These are phyloP conservation scores for Colletotrichum sp. DNA, from an alignment of 2,329 filamentous ascomycete species.

Conservation along the genomic window DNA sequence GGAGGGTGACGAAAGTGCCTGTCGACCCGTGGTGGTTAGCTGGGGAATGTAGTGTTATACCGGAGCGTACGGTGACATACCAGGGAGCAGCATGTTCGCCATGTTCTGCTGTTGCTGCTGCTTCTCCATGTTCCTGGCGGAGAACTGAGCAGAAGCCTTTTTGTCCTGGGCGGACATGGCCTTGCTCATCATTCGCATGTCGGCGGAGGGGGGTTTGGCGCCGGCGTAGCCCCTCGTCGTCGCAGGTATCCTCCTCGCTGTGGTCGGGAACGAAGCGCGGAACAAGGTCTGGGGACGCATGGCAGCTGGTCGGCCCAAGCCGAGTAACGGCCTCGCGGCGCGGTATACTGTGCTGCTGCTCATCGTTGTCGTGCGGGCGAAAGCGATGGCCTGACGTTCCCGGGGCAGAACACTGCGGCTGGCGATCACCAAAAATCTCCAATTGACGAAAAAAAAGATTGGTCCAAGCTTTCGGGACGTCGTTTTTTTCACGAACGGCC, in stretches of 20 bases:
- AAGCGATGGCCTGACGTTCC: neutral
- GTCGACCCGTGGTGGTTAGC: neutral
- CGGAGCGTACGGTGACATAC: neutral
- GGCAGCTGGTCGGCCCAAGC: neutral
- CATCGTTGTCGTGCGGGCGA: neutral
- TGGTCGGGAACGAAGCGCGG: neutral
- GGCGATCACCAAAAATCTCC: neutral
- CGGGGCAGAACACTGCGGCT: neutral
- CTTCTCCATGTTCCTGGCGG: neutral
- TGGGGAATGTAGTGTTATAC: neutral
- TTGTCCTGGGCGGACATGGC: neutral
- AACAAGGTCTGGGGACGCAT: neutral
- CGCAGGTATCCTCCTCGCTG: conserved; percentile 6
- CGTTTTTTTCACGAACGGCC: neutral
- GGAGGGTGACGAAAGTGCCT: conserved; percentile 56
- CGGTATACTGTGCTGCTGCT: conserved; percentile 3
- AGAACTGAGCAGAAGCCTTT: neutral
- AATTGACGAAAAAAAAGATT: neutral
- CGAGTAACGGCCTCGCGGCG: conserved; percentile 14
- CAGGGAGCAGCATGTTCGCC: conserved; percentile 5
- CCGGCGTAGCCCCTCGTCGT: neutral
- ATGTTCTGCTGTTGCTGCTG: neutral
- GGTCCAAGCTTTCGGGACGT: conserved; percentile 11
- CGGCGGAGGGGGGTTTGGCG: neutral
- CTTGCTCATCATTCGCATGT: neutral